Percentiles rank a stretch among this genome's conserved stretches.
phyloP scores from a whole-genome alignment of 2,329 filamentous ascomycete species.

The Volutella citrinella region DNA sequence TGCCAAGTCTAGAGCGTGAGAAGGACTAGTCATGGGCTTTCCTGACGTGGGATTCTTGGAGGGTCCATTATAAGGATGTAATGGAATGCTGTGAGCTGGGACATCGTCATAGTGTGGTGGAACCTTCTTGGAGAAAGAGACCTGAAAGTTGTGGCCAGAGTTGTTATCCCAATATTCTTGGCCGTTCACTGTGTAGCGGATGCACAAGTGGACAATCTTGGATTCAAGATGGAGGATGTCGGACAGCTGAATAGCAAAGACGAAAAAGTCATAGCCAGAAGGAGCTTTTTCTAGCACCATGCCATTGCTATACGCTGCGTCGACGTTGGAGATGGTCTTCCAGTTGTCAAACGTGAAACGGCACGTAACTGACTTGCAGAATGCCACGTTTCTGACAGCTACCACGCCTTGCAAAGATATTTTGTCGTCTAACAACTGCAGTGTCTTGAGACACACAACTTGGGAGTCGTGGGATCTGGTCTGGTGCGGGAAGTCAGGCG shows the following conservation, averaged over 20 bases:
- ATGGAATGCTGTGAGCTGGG: too few species aligned
- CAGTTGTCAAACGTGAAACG: conserved; percentile 97
- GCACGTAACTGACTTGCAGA: conserved; percentile 84
- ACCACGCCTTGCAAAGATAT: conserved; percentile 81
- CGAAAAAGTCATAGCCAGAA: conserved; percentile 80
- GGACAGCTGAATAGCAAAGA: conserved; percentile 88
- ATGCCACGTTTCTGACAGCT: conserved; percentile 83
- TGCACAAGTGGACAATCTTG: conserved; percentile 89
- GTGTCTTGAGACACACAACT: conserved; percentile 77
- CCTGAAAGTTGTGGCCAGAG: conserved; percentile 78
- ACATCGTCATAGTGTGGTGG: conserved; percentile 60
- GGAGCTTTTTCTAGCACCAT: conserved; percentile 63
- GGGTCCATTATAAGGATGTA: too few species aligned
- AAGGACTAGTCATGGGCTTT: too few species aligned
- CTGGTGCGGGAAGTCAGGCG: conserved; percentile 73
- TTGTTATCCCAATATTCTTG: conserved; percentile 98
- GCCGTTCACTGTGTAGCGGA: conserved; percentile 81
- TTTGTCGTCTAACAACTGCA: conserved; percentile 85
- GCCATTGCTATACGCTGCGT: conserved; percentile 82
- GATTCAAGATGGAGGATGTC: conserved; percentile 88
- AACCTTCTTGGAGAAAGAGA: conserved; percentile 84
- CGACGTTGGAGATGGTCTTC: conserved; percentile 95
- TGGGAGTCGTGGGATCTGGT: conserved; percentile 53
- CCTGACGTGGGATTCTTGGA: too few species aligned
- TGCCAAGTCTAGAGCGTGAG: too few species aligned